These are phyloP conservation scores for Cairneyella variabilis DNA, from an alignment of 495 filamentous ascomycete genomes.

Conservation along the genomic window DNA sequence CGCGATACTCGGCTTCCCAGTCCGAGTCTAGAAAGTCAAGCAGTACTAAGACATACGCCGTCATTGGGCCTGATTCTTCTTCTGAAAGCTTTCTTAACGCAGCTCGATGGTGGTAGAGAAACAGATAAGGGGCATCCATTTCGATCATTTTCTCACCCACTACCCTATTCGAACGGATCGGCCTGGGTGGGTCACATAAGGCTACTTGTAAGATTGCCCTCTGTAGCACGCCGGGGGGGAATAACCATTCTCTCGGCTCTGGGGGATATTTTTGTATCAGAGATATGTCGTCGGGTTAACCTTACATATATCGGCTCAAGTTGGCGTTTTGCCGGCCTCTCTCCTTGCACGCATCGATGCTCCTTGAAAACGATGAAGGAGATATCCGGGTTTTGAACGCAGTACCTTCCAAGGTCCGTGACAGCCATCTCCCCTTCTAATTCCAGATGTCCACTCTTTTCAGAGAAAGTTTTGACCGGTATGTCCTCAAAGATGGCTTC, in stretches of 20 bases:
- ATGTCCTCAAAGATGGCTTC: not conserved
- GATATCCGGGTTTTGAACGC: slow-evolving; percentile 3
- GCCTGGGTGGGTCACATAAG: not conserved
- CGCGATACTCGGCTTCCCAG: not conserved
- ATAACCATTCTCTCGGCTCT: not conserved
- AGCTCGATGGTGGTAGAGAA: slow-evolving; percentile 7
- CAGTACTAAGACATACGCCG: not conserved
- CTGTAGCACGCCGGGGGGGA: not conserved
- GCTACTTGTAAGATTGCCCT: not conserved
- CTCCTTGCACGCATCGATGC: not conserved
- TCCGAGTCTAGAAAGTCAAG: not conserved
- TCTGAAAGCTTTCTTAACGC: not conserved
- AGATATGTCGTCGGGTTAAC: not conserved
- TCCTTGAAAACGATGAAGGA: slow-evolving; percentile 7
- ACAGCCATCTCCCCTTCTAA: not conserved
- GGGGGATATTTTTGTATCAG: not conserved
- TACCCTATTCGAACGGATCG: not conserved
- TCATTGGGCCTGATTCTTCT: slow-evolving; percentile 1
- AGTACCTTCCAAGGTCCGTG: not conserved
- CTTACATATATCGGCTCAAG: not conserved
- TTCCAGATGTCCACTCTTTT: not conserved
- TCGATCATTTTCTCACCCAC: not conserved
- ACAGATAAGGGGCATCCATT: slow-evolving; percentile 7
- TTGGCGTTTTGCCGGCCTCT: not conserved
- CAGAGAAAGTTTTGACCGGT: not conserved